Conservation (phyloP, 73 alveolate species). For the Paramecium tetraurelia region DNA sequence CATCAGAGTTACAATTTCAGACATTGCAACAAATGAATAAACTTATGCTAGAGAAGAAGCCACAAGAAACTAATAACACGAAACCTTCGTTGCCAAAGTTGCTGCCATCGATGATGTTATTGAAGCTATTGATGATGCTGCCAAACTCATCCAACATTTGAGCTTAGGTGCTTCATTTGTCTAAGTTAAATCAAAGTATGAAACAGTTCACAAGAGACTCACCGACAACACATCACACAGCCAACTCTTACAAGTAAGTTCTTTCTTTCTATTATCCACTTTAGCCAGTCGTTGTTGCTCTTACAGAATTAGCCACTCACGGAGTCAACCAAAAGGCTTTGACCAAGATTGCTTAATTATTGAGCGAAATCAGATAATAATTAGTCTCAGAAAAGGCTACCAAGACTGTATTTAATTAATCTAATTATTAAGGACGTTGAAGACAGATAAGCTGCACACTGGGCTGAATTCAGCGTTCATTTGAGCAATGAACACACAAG, state of each 20-base stretch:
- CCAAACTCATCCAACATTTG: conserved; percentile 54
- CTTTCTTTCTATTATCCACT: neutral
- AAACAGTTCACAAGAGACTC: conserved; percentile 44
- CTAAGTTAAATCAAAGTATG: conserved; percentile 52
- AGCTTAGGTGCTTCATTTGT: conserved; percentile 59
- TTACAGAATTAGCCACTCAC: conserved; percentile 28
- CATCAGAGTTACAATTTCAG: conserved; percentile 2
- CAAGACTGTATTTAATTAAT: neutral
- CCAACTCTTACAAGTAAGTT: neutral
- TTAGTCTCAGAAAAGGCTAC: conserved; percentile 27
- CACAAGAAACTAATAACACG: conserved; percentile 38
- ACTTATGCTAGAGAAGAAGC: conserved; percentile 51
- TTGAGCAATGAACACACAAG: conserved; percentile 49
- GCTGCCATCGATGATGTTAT: conserved; percentile 55
- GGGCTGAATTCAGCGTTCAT: conserved; percentile 49
- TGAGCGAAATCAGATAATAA: conserved; percentile 38
- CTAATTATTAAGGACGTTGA: neutral
- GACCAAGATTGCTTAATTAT: conserved; percentile 31
- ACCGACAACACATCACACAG: conserved; percentile 46
- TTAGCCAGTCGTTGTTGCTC: conserved; percentile 45
- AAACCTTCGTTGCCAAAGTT: conserved; percentile 6
- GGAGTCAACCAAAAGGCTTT: conserved; percentile 54
- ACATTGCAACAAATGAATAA: conserved; percentile 29
- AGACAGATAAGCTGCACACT: conserved; percentile 50
- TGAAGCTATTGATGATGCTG: conserved; percentile 61